phyloP scores from a whole-genome alignment of 768 basidiomycete species.

The Lentinula detonsa region DNA sequence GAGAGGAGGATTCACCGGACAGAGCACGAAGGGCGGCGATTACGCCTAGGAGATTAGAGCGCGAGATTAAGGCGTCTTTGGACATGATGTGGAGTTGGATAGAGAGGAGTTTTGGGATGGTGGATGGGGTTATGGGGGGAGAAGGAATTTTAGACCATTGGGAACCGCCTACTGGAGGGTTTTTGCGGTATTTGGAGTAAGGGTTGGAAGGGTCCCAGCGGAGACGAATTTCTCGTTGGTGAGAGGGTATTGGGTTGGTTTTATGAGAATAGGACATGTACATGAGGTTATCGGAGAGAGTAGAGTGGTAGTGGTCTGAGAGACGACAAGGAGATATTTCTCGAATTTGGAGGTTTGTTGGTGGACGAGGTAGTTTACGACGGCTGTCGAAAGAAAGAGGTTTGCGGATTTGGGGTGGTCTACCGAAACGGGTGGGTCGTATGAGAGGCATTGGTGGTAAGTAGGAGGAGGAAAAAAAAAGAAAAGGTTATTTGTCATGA shows the following conservation, averaged over 20 bases:
- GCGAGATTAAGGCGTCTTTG: constrained; percentile 71
- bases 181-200: constrained; percentile 73
- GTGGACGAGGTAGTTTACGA: constrained; percentile 67
- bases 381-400: constrained; percentile 39
- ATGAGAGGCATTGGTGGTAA: neutral
- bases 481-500: neutral
- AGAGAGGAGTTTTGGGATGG: constrained; percentile 71
- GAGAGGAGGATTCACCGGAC: constrained; percentile 81
- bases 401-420: constrained; percentile 38
- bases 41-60: constrained; percentile 70
- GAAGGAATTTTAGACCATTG: constrained; percentile 62
- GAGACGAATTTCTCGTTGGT: constrained; percentile 50
- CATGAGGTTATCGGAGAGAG: constrained; percentile 83
- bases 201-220: constrained; percentile 75
- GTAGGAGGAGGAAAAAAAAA: too few species aligned
- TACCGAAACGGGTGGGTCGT: constrained; percentile 36
- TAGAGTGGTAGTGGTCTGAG: constrained; percentile 75
- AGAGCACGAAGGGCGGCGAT: constrained; percentile 86
- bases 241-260: constrained; percentile 16
- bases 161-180: constrained; percentile 69
- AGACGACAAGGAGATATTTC: constrained; percentile 71
- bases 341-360: constrained; percentile 57
- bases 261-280: constrained; percentile 90
- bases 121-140: constrained; percentile 59
- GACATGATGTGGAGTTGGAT: constrained; percentile 85